Percentiles rank a stretch among this genome's conserved stretches.
Evolutionary conservation across 805 yeast genomes (phyloP).

Genomic region (Maudiozyma pseudohumilis): DNA sequence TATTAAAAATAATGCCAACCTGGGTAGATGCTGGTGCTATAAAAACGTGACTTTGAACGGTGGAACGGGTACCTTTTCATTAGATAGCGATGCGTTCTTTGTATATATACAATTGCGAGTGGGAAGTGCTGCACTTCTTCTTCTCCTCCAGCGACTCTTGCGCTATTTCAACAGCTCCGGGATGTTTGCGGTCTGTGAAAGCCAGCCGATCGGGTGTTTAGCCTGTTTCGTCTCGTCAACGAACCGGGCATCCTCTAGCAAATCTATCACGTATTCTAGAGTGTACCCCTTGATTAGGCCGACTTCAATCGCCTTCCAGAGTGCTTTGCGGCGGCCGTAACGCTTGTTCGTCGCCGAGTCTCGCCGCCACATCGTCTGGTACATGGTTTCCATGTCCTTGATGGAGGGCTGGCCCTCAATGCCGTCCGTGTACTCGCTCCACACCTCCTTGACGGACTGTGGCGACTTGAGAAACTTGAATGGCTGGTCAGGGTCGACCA

Average conservation of each 20-base stretch:
- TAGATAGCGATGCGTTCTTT: too few species aligned
- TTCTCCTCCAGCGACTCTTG: too few species aligned
- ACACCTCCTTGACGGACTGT: constrained; percentile 40
- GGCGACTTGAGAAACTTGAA: constrained; percentile 36
- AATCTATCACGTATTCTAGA: constrained; percentile 35
- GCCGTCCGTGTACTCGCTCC: constrained; percentile 49
- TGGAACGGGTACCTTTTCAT: too few species aligned
- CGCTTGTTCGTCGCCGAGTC: constrained; percentile 45
- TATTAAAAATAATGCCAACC: too few species aligned
- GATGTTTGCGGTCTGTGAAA: constrained; percentile 32
- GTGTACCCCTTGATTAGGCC: constrained; percentile 38
- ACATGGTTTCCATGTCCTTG: constrained; percentile 38
- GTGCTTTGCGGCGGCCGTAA: constrained; percentile 42
- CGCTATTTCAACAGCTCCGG: constrained; percentile 19
- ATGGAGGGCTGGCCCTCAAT: constrained; percentile 44
- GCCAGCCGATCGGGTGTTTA: constrained; percentile 39
- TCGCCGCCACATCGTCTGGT: constrained; percentile 46
- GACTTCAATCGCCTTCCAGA: constrained; percentile 45
- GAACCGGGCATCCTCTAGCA: constrained; percentile 37
- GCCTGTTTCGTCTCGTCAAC: constrained; percentile 33
- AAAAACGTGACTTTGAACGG: too few species aligned
- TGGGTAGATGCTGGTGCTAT: too few species aligned
- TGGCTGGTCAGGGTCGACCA: neutral
- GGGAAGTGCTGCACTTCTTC: too few species aligned
- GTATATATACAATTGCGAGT: too few species aligned